Evolutionary conservation across 1,284 basidiomycete species (phyloP).

Genomic region (Ceratobasidium sp.): DNA sequence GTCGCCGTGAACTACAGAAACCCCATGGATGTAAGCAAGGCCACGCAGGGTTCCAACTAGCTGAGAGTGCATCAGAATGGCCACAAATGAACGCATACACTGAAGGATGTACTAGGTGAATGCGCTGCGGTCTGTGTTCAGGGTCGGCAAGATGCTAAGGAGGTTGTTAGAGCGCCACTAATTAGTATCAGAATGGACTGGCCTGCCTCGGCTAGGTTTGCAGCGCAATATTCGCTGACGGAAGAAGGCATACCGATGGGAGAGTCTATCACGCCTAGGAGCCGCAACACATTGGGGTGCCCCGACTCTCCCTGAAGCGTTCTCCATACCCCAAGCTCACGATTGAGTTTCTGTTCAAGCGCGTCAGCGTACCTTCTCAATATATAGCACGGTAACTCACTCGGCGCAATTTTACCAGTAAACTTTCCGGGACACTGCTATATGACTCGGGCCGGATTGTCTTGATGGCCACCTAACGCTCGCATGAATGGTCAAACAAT

Average conservation of each 20-base stretch:
- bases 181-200: background rate
- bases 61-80: background rate
- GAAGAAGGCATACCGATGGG: conserved; percentile 19
- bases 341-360: background rate
- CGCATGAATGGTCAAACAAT: background rate
- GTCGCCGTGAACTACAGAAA: conserved; percentile 22
- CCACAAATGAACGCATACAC: background rate
- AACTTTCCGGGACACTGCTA: background rate
- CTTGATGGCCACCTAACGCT: background rate
- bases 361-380: background rate
- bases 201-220: conserved; percentile 2
- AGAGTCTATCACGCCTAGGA: conserved; percentile 16
- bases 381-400: background rate
- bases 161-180: background rate
- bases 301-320: conserved; percentile 1
- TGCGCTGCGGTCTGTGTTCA: background rate
- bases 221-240: conserved; percentile 12
- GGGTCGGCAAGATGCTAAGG: conserved; percentile 1
- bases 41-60: conserved; percentile 19
- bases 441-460: background rate
- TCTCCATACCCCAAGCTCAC: conserved; percentile 23
- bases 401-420: background rate
- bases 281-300: conserved; percentile 13
- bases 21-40: conserved; percentile 12
- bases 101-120: conserved; percentile 1